Base-by-base conservation (phyloP, 352 stramenopile species). In the Phytophthora aleatoria region DNA sequence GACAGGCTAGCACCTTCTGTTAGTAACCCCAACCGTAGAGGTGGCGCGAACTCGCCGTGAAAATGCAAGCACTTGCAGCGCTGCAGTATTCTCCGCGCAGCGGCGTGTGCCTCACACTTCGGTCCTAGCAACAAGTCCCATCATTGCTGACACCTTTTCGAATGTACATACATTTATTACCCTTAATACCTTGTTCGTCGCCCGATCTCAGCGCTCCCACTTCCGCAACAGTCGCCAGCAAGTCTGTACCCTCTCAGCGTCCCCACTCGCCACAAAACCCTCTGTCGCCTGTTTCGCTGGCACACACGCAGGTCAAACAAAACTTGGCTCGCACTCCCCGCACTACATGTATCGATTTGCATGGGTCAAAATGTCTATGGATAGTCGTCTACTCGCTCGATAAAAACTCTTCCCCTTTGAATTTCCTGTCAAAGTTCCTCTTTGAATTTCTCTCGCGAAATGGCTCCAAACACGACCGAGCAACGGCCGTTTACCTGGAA, bases 361-460 rank as follows among this genome's bases (percentile, higher is more conserved):
- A 50, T 6, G 7, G 2, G 35, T 52, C 43, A 50, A 50, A 42
- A 16, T 28, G 33, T 54, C 33, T 62, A 54, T 65, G 57, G 48
- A 47, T 65, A 65, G 57, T 57, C 57, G 57, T 58, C 48, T 49
- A n/a, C 57, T 57, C 57, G 39, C 27, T 50, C 31, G 3, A 35
- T 20, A 20, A 20, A 20, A 20, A 20, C 20, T 20, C 20, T 6
- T 31, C 11, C 13, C 45, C 10, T 50, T 50, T 5, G 45, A 52
- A 38, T 41, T 41, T 41, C 12, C 11, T 36, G 5, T 20, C 20
- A 20, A 20, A 38, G 7, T 41, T 41, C 2, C 35, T 9, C 3
- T 15, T 39, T 44, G 10, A 52, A 61, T 51, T 61, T 61, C 53
- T 61, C 13, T 43, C 42, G 51, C 45, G 44, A 62, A 69, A 63